Evolutionary conservation across 2,329 filamentous ascomycete species (phyloP).

Genomic region (Eurotiales sp.): DNA sequence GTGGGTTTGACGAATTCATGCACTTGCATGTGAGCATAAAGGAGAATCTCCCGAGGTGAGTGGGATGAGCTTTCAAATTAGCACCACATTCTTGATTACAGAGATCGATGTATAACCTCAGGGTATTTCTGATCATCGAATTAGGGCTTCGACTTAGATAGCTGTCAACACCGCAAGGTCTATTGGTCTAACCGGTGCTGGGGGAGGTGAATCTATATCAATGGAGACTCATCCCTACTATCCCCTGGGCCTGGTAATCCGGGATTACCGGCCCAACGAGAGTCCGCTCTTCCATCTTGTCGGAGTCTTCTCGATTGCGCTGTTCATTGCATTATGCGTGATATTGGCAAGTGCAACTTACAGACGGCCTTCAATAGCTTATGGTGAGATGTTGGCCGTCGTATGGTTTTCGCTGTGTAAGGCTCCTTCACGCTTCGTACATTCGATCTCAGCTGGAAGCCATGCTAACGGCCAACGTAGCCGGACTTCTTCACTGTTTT

Average conservation of each 20-base stretch:
- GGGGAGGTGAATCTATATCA: neutral
- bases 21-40: too few species aligned
- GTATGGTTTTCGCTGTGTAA: constrained; percentile 75
- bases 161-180: too few species aligned
- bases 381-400: constrained; percentile 56
- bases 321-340: constrained; percentile 53
- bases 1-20: too few species aligned
- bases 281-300: constrained; percentile 58
- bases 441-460: neutral
- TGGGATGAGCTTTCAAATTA: too few species aligned
- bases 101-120: too few species aligned
- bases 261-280: constrained; percentile 64
- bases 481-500: constrained; percentile 63
- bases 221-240: constrained; percentile 63
- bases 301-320: constrained; percentile 55
- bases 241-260: constrained; percentile 60
- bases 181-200: neutral
- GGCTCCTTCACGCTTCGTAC: constrained; percentile 5
- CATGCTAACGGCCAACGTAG: constrained; percentile 23
- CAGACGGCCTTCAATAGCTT: constrained; percentile 51
- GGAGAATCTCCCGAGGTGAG: too few species aligned
- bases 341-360: constrained; percentile 54
- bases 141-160: neutral
- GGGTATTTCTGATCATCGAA: neutral
- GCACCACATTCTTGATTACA: too few species aligned